These are phyloP conservation scores for Penicillium polonicum DNA, from an alignment of 2,329 filamentous ascomycete genomes.

Conservation along the genomic window DNA sequence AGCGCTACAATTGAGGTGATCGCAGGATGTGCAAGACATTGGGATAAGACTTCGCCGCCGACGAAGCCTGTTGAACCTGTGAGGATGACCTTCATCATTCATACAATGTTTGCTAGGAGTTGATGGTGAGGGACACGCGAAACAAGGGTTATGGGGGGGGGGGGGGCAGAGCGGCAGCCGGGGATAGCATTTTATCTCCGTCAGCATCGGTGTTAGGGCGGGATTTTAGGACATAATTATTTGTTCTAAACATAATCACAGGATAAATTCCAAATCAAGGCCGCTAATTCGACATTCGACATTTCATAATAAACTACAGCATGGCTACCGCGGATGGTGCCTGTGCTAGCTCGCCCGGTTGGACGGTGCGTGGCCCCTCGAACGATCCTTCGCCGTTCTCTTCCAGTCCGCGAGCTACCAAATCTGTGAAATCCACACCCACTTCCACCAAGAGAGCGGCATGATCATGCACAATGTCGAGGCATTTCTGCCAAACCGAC, in stretches of 20 bases:
- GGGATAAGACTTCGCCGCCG: constrained; percentile 48
- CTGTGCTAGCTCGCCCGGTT: constrained; percentile 15
- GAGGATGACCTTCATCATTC: constrained; percentile 23
- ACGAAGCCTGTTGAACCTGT: constrained; percentile 20
- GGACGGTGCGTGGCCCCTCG: constrained; percentile 20
- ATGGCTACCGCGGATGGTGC: background rate
- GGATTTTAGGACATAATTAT: background rate
- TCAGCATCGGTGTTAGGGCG: background rate
- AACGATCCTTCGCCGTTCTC: constrained; percentile 21
- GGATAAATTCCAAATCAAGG: background rate
- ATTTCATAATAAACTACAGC: background rate
- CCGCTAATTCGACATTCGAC: background rate
- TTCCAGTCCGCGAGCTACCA: constrained; percentile 63
- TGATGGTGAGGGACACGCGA: background rate
- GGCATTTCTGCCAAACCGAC: constrained; percentile 76
- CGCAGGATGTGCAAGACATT: constrained; percentile 50
- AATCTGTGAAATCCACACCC: constrained; percentile 81
- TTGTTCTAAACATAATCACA: background rate
- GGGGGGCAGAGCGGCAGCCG: background rate
- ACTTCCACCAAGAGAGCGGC: constrained; percentile 78
- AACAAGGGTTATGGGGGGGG: background rate
- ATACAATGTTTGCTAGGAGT: background rate
- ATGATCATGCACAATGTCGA: constrained; percentile 77
- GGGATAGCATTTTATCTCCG: background rate
- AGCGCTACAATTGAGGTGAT: constrained; percentile 56